A percentile compares a stretch with the other conserved stretches of the same genome.
phyloP scores from a whole-genome alignment of 768 basidiomycete species.

The Podaxis carcinomalis region DNA sequence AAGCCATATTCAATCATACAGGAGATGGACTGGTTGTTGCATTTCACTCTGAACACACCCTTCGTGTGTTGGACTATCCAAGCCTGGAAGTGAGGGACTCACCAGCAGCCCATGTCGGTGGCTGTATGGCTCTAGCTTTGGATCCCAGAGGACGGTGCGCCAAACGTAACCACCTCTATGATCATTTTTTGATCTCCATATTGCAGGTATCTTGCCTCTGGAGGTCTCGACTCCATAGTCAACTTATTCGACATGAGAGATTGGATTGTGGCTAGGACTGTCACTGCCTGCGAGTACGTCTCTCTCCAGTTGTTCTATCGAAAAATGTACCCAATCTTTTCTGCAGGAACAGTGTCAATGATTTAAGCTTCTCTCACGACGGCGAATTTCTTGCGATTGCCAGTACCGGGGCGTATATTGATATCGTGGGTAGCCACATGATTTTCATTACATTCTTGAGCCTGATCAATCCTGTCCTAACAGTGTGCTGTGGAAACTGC shows the following conservation, averaged over 20 bases:
- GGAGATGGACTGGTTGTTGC: constrained; percentile 71
- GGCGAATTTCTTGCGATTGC: constrained; percentile 82
- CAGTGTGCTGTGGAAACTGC: constrained; percentile 81
- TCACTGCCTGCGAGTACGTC: constrained; percentile 77
- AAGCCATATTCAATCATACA: constrained; percentile 71
- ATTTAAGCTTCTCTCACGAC: constrained; percentile 76
- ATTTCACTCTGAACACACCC: constrained; percentile 56
- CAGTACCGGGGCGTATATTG: constrained; percentile 66
- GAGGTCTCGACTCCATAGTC: constrained; percentile 79
- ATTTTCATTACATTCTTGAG: neutral
- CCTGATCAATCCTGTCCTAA: neutral
- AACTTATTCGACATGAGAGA: constrained; percentile 77
- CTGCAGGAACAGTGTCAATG: constrained; percentile 62
- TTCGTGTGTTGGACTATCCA: constrained; percentile 71
- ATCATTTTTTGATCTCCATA: constrained; percentile 8
- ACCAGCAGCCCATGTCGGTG: constrained; percentile 74
- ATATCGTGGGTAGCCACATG: constrained; percentile 54
- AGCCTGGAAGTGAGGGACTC: constrained; percentile 53
- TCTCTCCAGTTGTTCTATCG: neutral
- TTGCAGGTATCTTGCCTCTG: constrained; percentile 71
- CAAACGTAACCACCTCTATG: neutral
- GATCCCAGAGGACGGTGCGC: constrained; percentile 73
- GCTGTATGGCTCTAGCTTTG: constrained; percentile 70
- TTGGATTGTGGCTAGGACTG: constrained; percentile 76
- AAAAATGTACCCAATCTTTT: neutral